Conservation (phyloP, 305 asterid species). For the Nicotiana rustica region DNA sequence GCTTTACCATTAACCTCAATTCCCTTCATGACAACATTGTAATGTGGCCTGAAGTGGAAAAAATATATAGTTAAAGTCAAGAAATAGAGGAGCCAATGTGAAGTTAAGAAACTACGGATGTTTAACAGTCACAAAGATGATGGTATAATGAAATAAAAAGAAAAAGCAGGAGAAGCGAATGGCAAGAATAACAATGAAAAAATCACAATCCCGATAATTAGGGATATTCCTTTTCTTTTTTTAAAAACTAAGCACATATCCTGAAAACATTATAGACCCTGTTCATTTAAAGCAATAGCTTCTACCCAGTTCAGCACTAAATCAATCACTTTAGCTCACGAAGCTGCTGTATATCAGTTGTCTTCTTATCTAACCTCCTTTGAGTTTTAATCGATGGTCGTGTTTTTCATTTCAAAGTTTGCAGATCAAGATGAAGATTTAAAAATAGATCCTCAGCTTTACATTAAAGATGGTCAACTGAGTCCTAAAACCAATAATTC, state of each 20-base stretch:
- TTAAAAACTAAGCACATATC: too few species aligned
- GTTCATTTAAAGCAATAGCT: not conserved
- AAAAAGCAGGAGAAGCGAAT: constrained; percentile 18
- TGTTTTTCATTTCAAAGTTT: constrained; percentile 1
- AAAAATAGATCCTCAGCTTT: not conserved
- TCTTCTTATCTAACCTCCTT: constrained; percentile 1
- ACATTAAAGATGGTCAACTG: constrained; percentile 10
- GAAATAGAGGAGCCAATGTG: constrained; percentile 19
- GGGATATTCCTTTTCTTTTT: too few species aligned
- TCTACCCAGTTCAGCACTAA: not conserved
- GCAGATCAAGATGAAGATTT: constrained; percentile 19
- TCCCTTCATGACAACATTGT: constrained; percentile 76
- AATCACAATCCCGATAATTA: not conserved
- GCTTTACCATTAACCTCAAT: constrained; percentile 73
- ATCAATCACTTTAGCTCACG: not conserved
- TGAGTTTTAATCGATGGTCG: not conserved
- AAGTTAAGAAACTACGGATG: constrained; percentile 29
- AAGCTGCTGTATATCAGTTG: not conserved
- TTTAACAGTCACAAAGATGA: not conserved
- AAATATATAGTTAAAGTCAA: not conserved
- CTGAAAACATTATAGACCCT: not conserved
- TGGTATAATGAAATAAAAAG: constrained; percentile 10
- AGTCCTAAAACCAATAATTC: not conserved
- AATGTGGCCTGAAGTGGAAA: constrained; percentile 75
- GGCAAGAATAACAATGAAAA: not conserved